Evolutionary conservation across 768 basidiomycete species (phyloP).

Genomic region (Psilocybe subaeruginosa): DNA sequence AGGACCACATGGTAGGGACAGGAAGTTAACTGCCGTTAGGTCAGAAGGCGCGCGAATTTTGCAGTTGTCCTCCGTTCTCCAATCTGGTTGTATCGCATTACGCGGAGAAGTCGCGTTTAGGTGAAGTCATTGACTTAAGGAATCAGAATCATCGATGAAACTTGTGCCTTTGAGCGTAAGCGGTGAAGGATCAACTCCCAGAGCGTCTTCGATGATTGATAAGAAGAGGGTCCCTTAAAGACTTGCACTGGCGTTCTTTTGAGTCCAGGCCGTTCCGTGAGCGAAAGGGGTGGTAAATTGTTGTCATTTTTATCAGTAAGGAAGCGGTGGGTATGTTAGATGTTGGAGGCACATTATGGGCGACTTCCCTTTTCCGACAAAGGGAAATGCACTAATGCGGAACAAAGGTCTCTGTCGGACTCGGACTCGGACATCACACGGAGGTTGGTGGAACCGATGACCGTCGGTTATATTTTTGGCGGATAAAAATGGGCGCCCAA

Average conservation of each 20-base stretch:
- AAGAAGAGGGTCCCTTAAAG: background rate
- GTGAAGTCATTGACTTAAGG: background rate
- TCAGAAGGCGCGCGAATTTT: background rate
- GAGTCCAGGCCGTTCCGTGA: background rate
- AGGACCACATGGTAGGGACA: background rate
- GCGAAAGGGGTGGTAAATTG: background rate
- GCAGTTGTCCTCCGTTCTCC: background rate
- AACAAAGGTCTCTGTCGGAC: background rate
- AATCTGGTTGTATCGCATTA: background rate
- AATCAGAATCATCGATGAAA: background rate
- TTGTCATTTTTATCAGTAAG: background rate
- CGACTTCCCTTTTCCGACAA: background rate
- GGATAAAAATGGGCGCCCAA: conserved; percentile 2
- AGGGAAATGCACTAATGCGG: background rate
- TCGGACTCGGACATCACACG: background rate
- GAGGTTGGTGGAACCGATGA: background rate
- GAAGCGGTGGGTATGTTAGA: background rate
- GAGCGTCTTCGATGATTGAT: background rate
- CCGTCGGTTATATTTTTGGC: background rate
- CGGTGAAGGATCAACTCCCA: background rate
- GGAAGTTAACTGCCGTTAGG: background rate
- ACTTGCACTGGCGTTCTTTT: background rate
- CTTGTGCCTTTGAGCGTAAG: background rate
- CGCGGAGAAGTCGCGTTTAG: background rate
- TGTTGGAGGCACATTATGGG: background rate